phyloP scores from a whole-genome alignment of 352 stramenopile species.

The Thalassiosira oceanica region DNA sequence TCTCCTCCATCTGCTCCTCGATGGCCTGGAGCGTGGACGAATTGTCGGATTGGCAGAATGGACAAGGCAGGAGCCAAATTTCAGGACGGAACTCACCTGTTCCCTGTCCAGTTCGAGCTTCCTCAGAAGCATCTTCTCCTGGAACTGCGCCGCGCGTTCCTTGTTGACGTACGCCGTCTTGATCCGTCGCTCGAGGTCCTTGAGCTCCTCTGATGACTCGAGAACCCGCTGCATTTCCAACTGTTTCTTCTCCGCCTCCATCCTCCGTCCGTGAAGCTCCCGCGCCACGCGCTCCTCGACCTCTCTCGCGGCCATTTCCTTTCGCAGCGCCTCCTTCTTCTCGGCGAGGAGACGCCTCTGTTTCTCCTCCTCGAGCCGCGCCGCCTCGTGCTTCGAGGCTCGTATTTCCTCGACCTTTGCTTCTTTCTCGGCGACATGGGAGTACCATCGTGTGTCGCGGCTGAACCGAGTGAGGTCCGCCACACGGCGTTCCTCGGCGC shows the following conservation, averaged over 20 bases:
- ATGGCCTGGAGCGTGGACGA: no score
- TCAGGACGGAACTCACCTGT: no score
- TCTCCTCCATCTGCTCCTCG: constrained; percentile 90
- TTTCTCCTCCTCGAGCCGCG: constrained; percentile 32
- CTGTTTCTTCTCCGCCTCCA: constrained; percentile 81
- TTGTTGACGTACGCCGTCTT: constrained; percentile 93
- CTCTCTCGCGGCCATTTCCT: constrained; percentile 35
- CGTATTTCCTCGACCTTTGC: constrained; percentile 37
- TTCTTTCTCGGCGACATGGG: constrained; percentile 49
- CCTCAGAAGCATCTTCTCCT: constrained; percentile 84
- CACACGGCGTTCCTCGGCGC: constrained; percentile 45
- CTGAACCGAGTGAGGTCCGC: constrained; percentile 41
- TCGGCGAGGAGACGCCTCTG: constrained; percentile 32
- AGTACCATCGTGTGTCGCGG: constrained; percentile 41
- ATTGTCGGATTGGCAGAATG: no score
- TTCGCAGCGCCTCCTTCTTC: constrained; percentile 33
- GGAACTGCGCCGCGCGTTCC: constrained; percentile 86
- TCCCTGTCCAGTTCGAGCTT: constrained; percentile 83
- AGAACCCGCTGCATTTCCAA: constrained; percentile 89
- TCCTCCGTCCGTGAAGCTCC: constrained; percentile 77
- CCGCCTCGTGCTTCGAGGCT: constrained; percentile 35
- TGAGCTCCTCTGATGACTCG: constrained; percentile 87
- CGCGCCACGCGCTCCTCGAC: constrained; percentile 23
- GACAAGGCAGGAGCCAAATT: no score
- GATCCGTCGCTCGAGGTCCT: constrained; percentile 87